A percentile compares a stretch with the other conserved stretches of the same genome.
Evolutionary conservation across 441 rosid genomes (phyloP).

Genomic region (Hypseocharis bilobata): DNA sequence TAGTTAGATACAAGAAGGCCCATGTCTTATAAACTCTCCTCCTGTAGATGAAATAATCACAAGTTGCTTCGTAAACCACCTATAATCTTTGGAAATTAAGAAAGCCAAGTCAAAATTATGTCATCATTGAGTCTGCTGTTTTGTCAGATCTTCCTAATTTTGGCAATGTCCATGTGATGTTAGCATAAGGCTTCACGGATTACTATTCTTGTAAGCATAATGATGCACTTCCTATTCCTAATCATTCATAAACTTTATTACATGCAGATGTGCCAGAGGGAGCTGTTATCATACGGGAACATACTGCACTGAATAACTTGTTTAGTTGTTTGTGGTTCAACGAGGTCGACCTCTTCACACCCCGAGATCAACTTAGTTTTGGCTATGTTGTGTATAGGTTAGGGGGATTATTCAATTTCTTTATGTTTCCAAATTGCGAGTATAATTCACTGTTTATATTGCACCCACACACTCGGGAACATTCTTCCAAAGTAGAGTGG

Average conservation of each 20-base stretch:
- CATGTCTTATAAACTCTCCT: neutral
- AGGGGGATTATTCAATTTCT: conserved; percentile 52
- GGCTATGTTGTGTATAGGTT: conserved; percentile 75
- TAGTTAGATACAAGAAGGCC: neutral
- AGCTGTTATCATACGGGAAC: conserved; percentile 78
- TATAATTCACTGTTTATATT: conserved; percentile 72
- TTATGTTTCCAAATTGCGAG: conserved; percentile 90
- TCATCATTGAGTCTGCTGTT: too few species aligned
- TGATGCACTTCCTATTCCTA: neutral
- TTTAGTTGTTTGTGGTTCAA: conserved; percentile 97
- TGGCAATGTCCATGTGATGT: neutral
- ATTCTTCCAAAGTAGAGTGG: conserved; percentile 93
- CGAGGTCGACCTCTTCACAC: conserved; percentile 81
- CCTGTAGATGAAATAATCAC: too few species aligned
- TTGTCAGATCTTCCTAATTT: too few species aligned
- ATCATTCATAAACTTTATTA: neutral
- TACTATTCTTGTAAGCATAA: neutral
- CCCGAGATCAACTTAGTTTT: conserved; percentile 90
- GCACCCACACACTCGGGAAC: conserved; percentile 84
- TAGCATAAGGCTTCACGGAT: too few species aligned
- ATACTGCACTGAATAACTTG: conserved; percentile 62
- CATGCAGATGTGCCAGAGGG: conserved; percentile 93
- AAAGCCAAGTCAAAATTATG: too few species aligned
- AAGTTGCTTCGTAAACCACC: too few species aligned
- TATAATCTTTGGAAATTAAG: too few species aligned